Base-by-base conservation (phyloP, 306 rosid genomes). In the Echinosophora koreensis region DNA sequence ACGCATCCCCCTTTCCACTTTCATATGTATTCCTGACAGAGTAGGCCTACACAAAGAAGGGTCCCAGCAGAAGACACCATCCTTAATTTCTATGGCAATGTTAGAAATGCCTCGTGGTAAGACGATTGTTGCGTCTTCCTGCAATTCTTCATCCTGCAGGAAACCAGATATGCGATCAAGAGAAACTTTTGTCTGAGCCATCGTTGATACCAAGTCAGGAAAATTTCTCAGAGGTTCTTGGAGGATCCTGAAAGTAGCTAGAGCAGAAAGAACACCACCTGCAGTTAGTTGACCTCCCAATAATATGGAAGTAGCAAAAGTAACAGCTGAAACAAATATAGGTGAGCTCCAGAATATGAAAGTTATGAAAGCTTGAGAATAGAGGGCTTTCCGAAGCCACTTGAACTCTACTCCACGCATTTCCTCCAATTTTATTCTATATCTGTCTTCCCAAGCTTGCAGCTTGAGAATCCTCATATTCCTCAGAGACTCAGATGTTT, bases 331-430 rank as follows among this genome's bases (percentile, higher is more conserved):
- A 77, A 92, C 96, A 83, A 92, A 92, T 80, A 92, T 92, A 13
- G 97, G 97, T 47, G 97, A 92, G 90, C 94, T 92, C 97, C 97
- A 92, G 87, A 92, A 92, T 71, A 92, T 81, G 84, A 92, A 92
- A 55, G 97, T 90, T 67, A 90, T 89, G 81, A 83, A 92, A 77
- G 97, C 92, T 74, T 92, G 97, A 18, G 97, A 89, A 83, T 89
- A 92, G 39, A 92, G 96, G 62, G 97, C 97, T 83, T 84, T 84
- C 47, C 88, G 72, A 18, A 92, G 89, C 96, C 96, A 92, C 83
- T 85, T 92, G 88, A 83, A 92, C 85, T 92, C 97, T 35, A 89
- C 93, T 34, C 88, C 87, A 5, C 97, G 90, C 96, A 92, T 92
- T 64, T 92, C 96, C 87, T 92, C 96, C 79, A 92, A 85, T 84